Evolutionary conservation across 2,329 filamentous ascomycete genomes (phyloP).

Genomic region (Verticillium nonalfalfae): DNA sequence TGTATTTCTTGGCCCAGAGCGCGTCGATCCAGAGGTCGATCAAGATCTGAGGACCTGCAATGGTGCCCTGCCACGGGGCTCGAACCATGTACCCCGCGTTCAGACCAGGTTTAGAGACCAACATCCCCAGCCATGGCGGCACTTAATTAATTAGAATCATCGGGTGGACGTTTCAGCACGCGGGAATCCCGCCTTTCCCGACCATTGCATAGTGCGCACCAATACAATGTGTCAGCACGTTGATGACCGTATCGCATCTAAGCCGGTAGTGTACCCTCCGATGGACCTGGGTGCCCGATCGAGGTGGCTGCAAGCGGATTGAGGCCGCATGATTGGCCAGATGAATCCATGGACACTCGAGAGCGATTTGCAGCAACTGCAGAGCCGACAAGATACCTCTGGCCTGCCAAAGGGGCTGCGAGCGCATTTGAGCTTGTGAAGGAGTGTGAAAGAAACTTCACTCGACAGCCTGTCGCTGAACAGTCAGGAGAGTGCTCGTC

Average conservation of each 20-base stretch:
- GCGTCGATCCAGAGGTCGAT: neutral
- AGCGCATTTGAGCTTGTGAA: too few relatives aligned
- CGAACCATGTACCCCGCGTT: neutral
- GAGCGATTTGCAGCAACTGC: too few relatives aligned
- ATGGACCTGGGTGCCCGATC: neutral
- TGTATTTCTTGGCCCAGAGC: neutral
- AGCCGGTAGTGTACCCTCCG: neutral
- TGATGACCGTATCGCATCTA: neutral
- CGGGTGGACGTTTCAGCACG: neutral
- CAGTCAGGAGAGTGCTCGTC: too few relatives aligned
- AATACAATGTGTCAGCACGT: neutral
- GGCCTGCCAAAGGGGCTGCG: too few relatives aligned
- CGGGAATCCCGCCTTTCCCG: neutral
- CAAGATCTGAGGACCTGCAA: neutral
- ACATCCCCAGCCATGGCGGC: neutral
- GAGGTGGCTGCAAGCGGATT: neutral
- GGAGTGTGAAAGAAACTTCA: too few relatives aligned
- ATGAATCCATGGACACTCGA: neutral
- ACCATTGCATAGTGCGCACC: neutral
- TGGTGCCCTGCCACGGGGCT: neutral
- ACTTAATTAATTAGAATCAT: neutral
- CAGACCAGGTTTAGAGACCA: neutral
- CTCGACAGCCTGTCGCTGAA: too few relatives aligned
- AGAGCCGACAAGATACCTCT: too few relatives aligned
- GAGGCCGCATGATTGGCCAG: neutral